Base-by-base conservation (phyloP, 2,329 filamentous ascomycete species). In the Monosporascus sp. region DNA sequence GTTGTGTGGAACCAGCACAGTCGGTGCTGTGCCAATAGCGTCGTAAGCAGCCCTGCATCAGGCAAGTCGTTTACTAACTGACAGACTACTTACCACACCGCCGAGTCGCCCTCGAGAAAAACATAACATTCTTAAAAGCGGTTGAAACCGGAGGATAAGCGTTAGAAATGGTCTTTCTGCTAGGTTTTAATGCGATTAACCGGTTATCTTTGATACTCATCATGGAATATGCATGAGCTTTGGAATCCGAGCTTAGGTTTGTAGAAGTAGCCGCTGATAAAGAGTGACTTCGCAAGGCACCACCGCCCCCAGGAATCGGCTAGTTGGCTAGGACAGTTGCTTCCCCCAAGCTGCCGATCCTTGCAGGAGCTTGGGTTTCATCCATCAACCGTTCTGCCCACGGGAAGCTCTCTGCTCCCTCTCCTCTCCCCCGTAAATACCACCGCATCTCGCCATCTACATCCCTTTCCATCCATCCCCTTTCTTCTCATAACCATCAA, bases 401-500 rank as follows among this genome's bases (percentile, higher is more conserved):
- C 9, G n/a, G 43, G 22, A 31, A 25, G 22, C 24, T 51, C 39
- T 51, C 20, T 43, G 25, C 41, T 37, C 22, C 22, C 17, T 46
- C 25, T 46, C 25, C 43, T 46, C 20, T 45, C 20, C 27, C 43
- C 55, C 51, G 55, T 60, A 58, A 46, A 46, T 24, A 46, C 25
- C 43, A 24, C 18, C 39, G 39, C 39, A 14, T 31, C 27, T 35
- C 31, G 31, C 31, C 31, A 35, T 59, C 58, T 55, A 52, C 41
- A 25, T 35, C 41, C 25, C 38, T 37, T 25, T 49, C 37, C 35
- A 22, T 39, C 51, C 53, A n/a, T 48, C 44, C 41, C 48, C n/a
- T 50, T 38, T 53, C 49, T 50, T 48, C 45, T 48, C 48, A 51
- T 45, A 37, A 17, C 44, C 50, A 56, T 53, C 56, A 35, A 14